These are phyloP conservation scores for Capsicum chinense DNA, from an alignment of 257 asterid genomes.

Conservation along the genomic window DNA sequence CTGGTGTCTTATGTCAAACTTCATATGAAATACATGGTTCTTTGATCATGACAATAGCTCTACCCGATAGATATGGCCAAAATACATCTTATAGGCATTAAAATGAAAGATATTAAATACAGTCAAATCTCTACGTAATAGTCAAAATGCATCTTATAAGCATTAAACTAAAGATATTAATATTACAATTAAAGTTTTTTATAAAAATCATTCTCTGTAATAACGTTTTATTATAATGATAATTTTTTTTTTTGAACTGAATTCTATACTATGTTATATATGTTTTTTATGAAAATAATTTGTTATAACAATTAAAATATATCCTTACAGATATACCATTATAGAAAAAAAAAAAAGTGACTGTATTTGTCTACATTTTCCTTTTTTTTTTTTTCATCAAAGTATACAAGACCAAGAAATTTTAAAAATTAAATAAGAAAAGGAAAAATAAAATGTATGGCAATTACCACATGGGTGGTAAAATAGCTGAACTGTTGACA, in stretches of 20 bases:
- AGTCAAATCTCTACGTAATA: background rate
- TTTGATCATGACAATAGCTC: constrained; percentile 14
- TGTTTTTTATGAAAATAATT: too few species aligned
- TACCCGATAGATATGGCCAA: constrained; percentile 19
- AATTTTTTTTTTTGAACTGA: too few species aligned
- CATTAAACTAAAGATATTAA: constrained; percentile 25
- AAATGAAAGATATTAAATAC: background rate
- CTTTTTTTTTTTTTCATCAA: background rate
- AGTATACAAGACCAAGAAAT: background rate
- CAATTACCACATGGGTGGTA: constrained; percentile 35
- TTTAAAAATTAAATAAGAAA: background rate
- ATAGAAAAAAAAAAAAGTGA: too few species aligned
- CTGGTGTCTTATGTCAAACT: constrained; percentile 31
- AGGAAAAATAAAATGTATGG: background rate
- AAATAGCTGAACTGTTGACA: constrained; percentile 36
- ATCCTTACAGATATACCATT: too few species aligned
- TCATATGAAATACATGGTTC: background rate
- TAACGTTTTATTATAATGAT: too few species aligned
- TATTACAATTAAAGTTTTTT: background rate
- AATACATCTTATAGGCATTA: constrained; percentile 24
- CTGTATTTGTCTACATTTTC: background rate
- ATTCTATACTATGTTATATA: too few species aligned
- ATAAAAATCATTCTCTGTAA: too few species aligned
- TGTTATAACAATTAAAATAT: too few species aligned
- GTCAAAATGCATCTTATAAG: constrained; percentile 27